Conservation (phyloP, 1,284 basidiomycete species). For the Malassezia arunalokei region DNA sequence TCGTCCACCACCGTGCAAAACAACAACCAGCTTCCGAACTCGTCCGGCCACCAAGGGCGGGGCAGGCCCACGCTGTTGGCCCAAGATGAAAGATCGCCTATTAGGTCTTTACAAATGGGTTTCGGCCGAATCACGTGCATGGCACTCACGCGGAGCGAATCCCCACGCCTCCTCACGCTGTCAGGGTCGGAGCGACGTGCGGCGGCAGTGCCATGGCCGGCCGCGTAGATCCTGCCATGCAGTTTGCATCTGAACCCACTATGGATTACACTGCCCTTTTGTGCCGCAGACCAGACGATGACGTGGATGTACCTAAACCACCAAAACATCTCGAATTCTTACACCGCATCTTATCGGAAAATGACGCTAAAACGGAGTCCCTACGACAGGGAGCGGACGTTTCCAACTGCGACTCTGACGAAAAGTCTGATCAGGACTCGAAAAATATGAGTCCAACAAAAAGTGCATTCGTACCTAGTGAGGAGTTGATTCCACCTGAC, state of each 20-base stretch:
- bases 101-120: no score
- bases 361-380: not conserved
- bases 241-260: not conserved
- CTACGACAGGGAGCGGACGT: not conserved
- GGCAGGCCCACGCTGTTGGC: no score
- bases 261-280: conserved; percentile 14
- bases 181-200: no score
- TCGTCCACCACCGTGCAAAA: no score
- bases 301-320: not conserved
- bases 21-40: no score
- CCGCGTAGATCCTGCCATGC: no score
- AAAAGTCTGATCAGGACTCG: not conserved
- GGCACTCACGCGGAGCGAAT: no score
- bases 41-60: no score
- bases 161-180: no score
- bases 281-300: conserved; percentile 4
- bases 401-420: not conserved
- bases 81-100: no score
- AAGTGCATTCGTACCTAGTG: not conserved
- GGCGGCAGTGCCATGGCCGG: no score
- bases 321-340: conserved; percentile 9
- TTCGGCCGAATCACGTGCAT: no score
- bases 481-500: conserved; percentile 35
- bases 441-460: not conserved
- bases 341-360: conserved; percentile 10